Evolutionary conservation across 495 filamentous ascomycete species (phyloP).

Genomic region (Penicillium atrosanguineum): DNA sequence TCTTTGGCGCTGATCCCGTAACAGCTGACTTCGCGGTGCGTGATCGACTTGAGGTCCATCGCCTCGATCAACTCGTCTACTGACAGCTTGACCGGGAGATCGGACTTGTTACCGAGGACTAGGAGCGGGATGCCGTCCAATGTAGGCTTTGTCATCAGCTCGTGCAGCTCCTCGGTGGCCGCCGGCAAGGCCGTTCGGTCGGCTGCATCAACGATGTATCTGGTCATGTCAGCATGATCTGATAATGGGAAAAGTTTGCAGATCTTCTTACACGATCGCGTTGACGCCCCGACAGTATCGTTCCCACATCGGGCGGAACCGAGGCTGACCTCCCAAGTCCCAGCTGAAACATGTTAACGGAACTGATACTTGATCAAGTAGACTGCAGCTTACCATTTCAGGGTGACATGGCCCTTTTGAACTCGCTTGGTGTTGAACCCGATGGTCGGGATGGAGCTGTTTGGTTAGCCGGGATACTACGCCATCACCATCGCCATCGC

Average conservation of each 20-base stretch:
- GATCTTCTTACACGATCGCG: slow-evolving; percentile 78
- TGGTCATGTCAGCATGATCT: slow-evolving; percentile 30
- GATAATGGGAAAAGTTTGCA: not conserved
- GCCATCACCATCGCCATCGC: not conserved
- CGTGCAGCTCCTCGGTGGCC: slow-evolving; percentile 88
- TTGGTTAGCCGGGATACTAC: slow-evolving; percentile 37
- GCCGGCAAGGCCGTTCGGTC: slow-evolving; percentile 78
- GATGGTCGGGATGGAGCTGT: slow-evolving; percentile 95
- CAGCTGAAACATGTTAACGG: slow-evolving; percentile 54
- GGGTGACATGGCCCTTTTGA: slow-evolving; percentile 95
- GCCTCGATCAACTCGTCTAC: slow-evolving; percentile 95
- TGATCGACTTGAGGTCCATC: slow-evolving; percentile 85
- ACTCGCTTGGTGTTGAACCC: slow-evolving; percentile 99
- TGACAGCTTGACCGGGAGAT: slow-evolving; percentile 79
- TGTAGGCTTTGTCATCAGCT: slow-evolving; percentile 78
- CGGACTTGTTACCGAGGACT: slow-evolving; percentile 98
- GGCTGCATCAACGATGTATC: slow-evolving; percentile 93
- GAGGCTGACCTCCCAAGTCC: slow-evolving; percentile 96
- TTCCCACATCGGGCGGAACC: slow-evolving; percentile 99
- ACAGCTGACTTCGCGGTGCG: slow-evolving; percentile 93
- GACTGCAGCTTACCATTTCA: slow-evolving; percentile 75
- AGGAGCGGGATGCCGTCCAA: slow-evolving; percentile 89
- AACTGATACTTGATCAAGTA: not conserved
- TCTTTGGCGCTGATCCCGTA: slow-evolving; percentile 99
- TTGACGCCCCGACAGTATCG: slow-evolving; percentile 96